A percentile compares a stretch with the other conserved stretches of the same genome.
These are phyloP conservation scores for Penicillium macrosclerotiorum DNA, from an alignment of 495 filamentous ascomycete genomes.

Conservation along the genomic window DNA sequence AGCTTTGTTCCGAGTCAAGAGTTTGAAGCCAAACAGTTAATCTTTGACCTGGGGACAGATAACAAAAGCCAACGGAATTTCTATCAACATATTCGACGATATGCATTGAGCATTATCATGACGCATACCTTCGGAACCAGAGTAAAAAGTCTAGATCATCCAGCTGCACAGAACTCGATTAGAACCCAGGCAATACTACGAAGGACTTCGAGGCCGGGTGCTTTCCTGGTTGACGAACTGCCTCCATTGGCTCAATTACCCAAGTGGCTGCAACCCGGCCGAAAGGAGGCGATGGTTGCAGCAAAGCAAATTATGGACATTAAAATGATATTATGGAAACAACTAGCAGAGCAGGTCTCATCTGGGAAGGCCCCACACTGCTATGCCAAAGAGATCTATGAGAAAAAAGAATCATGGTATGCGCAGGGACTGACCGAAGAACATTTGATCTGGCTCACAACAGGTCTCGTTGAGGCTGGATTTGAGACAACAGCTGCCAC, in stretches of 20 bases:
- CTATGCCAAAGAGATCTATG: background rate
- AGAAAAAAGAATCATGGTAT: background rate
- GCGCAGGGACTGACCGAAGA: background rate
- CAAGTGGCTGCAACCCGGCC: background rate
- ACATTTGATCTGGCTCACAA: background rate
- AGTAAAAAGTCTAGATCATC: conserved; percentile 16
- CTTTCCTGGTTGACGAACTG: background rate
- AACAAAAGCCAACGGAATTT: conserved; percentile 11
- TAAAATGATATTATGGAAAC: background rate
- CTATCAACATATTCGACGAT: conserved; percentile 28
- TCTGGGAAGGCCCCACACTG: background rate
- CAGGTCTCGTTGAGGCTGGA: background rate
- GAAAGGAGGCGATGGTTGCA: background rate
- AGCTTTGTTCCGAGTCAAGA: conserved; percentile 42
- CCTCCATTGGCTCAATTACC: background rate
- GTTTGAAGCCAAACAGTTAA: conserved; percentile 47
- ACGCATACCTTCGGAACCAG: conserved; percentile 27
- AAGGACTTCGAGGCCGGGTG: conserved; percentile 5
- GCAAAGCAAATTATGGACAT: background rate
- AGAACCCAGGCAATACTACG: background rate
- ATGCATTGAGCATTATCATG: conserved; percentile 27
- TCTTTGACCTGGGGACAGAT: conserved; percentile 46
- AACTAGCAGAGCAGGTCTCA: background rate
- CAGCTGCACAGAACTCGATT: background rate
- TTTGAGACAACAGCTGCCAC: background rate